Evolutionary conservation across 225 moss, liverwort and hornwort species (phyloP), one percentile per base, ranked within the genome.

Genomic region (Asterella californica): DNA sequence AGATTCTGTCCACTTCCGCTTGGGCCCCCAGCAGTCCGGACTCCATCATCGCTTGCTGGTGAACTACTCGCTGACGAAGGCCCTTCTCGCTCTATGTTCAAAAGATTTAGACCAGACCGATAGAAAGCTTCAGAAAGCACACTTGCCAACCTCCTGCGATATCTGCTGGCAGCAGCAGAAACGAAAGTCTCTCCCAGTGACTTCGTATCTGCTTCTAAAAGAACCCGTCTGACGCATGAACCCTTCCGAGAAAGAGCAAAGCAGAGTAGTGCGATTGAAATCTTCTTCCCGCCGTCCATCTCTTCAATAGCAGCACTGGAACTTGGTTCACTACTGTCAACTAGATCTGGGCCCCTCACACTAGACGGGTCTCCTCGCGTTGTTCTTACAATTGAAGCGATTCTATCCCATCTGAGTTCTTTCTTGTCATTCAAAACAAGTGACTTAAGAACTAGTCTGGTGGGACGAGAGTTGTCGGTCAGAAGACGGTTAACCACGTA

Each of bases 401-500:
- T 92, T 52, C 95, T 88, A 68, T 92, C 93, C 95, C 93, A 95
- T 79, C 90, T 89, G 74, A 99, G 88, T 24, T 88, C 82, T 19
- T 80, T 77, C 42, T 89, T 83, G 82, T 90, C 83, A 15, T 84
- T 93, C 70, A 99, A 83, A 79, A 99, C 84, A 38, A 99, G 93
- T 10, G 95, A 95, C 47, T 89, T 88, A 33, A 99, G 82, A 9
- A 99, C 88, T 49, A 86, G 87, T 49, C 88, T 92, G 21, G 92
- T 92, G 18, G 93, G 83, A 18, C 74, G 87, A 60, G 89, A 93
- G 69, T 99, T 90, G 71, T 95, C 89, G 54, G 80, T 84, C 3
- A 99, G 86, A 29, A 99, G 83, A 33, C 93, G 91, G 78, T 90
- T 84, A 68, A 99, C 86, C 45, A 91, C 93, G 50, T 95, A 99